A percentile compares a stretch with the other conserved stretches of the same genome.
Conservation (phyloP, 495 filamentous ascomycete genomes). For the Tuber magnatum region DNA sequence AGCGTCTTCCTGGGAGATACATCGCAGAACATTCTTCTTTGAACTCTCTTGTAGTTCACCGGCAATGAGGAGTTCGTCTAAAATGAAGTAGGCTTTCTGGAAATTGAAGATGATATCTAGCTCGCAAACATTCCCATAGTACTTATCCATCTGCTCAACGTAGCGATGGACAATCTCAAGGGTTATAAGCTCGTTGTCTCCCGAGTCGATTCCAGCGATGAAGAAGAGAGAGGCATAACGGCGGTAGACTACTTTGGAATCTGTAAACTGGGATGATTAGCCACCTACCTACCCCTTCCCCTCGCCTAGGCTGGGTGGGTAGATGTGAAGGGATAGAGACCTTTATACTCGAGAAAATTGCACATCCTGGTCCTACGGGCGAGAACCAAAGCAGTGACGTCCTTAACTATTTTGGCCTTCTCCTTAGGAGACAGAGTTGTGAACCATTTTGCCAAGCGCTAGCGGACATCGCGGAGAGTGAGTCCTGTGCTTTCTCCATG, state of each 20-base stretch:
- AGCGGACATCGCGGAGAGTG: constrained; percentile 8
- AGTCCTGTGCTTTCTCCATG: background rate
- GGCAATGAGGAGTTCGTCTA: constrained; percentile 89
- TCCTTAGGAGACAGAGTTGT: constrained; percentile 96
- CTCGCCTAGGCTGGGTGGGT: background rate
- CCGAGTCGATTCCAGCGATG: constrained; percentile 89
- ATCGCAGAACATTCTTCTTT: constrained; percentile 95
- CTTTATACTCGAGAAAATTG: constrained; percentile 99
- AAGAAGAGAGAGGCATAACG: constrained; percentile 98
- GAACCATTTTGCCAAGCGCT: constrained; percentile 99
- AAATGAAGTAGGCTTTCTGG: constrained; percentile 97
- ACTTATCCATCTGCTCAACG: constrained; percentile 99
- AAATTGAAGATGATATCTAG: constrained; percentile 99
- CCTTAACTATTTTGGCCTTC: constrained; percentile 99
- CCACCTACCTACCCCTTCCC: background rate
- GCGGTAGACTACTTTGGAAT: constrained; percentile 96
- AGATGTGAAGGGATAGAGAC: constrained; percentile 43
- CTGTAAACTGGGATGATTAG: constrained; percentile 44
- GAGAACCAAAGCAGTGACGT: constrained; percentile 95
- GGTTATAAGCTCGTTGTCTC: constrained; percentile 94
- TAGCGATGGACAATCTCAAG: constrained; percentile 98
- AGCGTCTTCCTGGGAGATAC: constrained; percentile 51
- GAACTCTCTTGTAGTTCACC: constrained; percentile 98
- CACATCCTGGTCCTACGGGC: constrained; percentile 96
- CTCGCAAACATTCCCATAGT: constrained; percentile 99